These are phyloP conservation scores for Elymus sibiricus DNA, from an alignment of 176 grass and related monocot genomes.

Conservation along the genomic window DNA sequence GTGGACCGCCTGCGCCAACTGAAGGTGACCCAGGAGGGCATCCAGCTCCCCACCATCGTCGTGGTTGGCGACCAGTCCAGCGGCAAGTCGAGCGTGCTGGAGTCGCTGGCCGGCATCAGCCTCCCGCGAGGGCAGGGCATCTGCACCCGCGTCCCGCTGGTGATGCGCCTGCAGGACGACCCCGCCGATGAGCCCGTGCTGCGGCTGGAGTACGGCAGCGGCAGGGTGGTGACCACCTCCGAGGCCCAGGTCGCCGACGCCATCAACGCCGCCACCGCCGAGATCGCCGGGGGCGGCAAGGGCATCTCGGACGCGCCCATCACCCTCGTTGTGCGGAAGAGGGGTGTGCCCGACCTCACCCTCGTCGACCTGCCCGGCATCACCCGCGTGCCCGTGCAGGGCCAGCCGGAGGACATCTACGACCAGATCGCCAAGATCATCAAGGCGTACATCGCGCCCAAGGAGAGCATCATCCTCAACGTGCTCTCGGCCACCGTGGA, in stretches of 20 bases:
- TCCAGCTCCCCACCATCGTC: slow-evolving; percentile 63
- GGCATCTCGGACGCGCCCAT: slow-evolving; percentile 55
- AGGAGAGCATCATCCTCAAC: too few relatives aligned
- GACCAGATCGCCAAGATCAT: slow-evolving; percentile 56
- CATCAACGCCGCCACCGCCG: slow-evolving; percentile 55
- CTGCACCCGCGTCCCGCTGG: too few relatives aligned
- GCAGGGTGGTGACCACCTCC: too few relatives aligned
- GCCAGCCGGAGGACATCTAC: slow-evolving; percentile 50
- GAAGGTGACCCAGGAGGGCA: slow-evolving; percentile 55
- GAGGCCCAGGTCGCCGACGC: too few relatives aligned
- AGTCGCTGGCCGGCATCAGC: slow-evolving; percentile 68
- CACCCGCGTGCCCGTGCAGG: slow-evolving; percentile 50
- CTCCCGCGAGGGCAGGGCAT: slow-evolving; percentile 65
- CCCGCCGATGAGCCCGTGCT: too few relatives aligned
- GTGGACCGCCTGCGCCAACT: slow-evolving; percentile 53
- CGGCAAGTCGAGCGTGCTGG: slow-evolving; percentile 57
- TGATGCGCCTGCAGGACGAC: too few relatives aligned
- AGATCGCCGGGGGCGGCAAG: slow-evolving; percentile 52
- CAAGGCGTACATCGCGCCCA: slow-evolving; percentile 10
- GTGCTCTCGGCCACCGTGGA: background rate
- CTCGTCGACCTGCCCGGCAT: slow-evolving; percentile 58
- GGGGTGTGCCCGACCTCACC: slow-evolving; percentile 50
- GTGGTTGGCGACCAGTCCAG: slow-evolving; percentile 57
- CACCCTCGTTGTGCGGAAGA: slow-evolving; percentile 54
- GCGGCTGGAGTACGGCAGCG: too few relatives aligned